Percentiles rank a stretch among this genome's conserved stretches.
These are phyloP conservation scores for Ambrosiella xylebori DNA, from an alignment of 2,329 filamentous ascomycete genomes.

Conservation along the genomic window DNA sequence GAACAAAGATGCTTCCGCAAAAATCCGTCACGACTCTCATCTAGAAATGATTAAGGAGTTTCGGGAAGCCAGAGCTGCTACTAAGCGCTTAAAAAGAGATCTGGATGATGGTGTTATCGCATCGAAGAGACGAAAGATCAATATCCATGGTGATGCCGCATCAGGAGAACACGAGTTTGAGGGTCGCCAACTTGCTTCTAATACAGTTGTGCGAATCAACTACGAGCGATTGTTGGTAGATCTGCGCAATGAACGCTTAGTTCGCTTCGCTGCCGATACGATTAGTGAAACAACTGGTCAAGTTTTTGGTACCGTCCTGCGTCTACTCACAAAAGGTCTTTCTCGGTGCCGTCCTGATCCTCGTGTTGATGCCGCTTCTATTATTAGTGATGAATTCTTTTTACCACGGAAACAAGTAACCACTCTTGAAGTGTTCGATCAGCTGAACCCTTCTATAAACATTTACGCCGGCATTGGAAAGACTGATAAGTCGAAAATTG, in stretches of 20 bases:
- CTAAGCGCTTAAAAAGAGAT: constrained; percentile 33
- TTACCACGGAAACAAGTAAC: constrained; percentile 25
- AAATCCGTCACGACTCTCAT: constrained; percentile 47
- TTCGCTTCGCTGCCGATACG: constrained; percentile 51
- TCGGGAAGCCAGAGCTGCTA: constrained; percentile 34
- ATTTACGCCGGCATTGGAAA: constrained; percentile 41
- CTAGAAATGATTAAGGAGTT: constrained; percentile 37
- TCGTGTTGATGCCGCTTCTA: constrained; percentile 24
- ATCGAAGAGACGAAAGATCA: constrained; percentile 37
- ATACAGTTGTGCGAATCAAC: constrained; percentile 63
- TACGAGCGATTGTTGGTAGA: constrained; percentile 71
- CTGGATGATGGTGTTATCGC: constrained; percentile 27
- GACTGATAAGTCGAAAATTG: constrained; percentile 28
- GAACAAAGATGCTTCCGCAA: constrained; percentile 29
- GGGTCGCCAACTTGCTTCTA: constrained; percentile 35
- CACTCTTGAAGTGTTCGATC: constrained; percentile 38
- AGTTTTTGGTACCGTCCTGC: constrained; percentile 60
- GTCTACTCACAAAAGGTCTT: constrained; percentile 50
- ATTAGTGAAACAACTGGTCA: constrained; percentile 58
- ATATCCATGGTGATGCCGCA: constrained; percentile 26
- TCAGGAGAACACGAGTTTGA: constrained; percentile 23
- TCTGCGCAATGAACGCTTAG: constrained; percentile 62
- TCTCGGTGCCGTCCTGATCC: constrained; percentile 47
- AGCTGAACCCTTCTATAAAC: constrained; percentile 34
- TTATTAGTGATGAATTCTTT: constrained; percentile 19